These are phyloP conservation scores for Suillus plorans DNA, from an alignment of 768 basidiomycete genomes.

Conservation along the genomic window DNA sequence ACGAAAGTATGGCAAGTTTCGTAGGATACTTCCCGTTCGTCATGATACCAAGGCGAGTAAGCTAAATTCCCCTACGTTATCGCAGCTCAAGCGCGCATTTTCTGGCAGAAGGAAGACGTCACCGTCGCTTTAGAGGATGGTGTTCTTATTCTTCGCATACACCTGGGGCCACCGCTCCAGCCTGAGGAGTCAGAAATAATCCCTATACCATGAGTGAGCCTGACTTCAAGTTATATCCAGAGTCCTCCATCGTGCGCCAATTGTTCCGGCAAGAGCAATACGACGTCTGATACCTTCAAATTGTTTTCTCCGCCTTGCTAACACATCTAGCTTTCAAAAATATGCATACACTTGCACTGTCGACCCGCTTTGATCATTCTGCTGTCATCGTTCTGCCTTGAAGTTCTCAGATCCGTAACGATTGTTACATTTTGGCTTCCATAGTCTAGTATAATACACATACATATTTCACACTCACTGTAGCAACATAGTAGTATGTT, in stretches of 20 bases:
- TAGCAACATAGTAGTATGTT: neutral
- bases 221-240: slow-evolving; percentile 5
- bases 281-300: neutral
- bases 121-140: slow-evolving; percentile 58
- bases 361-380: neutral
- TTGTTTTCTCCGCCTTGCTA: neutral
- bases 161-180: slow-evolving; percentile 45
- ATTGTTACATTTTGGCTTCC: neutral
- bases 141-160: slow-evolving; percentile 55
- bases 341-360: neutral
- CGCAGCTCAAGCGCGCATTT: slow-evolving; percentile 7
- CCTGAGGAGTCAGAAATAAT: slow-evolving; percentile 48
- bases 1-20: slow-evolving; percentile 51
- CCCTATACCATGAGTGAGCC: slow-evolving; percentile 43
- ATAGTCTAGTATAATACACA: slow-evolving; percentile 3
- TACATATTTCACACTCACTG: neutral
- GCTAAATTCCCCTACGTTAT: slow-evolving; percentile 17
- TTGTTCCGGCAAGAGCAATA: slow-evolving; percentile 5
- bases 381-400: neutral
- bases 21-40: slow-evolving; percentile 54
- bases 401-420: neutral
- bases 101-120: slow-evolving; percentile 50
- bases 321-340: slow-evolving; percentile 1
- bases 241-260: neutral
- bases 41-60: slow-evolving; percentile 52